A percentile compares a stretch with the other conserved stretches of the same genome.
These are phyloP conservation scores for Phaffomyces opuntiae DNA, from an alignment of 805 yeast genomes.

Conservation along the genomic window DNA sequence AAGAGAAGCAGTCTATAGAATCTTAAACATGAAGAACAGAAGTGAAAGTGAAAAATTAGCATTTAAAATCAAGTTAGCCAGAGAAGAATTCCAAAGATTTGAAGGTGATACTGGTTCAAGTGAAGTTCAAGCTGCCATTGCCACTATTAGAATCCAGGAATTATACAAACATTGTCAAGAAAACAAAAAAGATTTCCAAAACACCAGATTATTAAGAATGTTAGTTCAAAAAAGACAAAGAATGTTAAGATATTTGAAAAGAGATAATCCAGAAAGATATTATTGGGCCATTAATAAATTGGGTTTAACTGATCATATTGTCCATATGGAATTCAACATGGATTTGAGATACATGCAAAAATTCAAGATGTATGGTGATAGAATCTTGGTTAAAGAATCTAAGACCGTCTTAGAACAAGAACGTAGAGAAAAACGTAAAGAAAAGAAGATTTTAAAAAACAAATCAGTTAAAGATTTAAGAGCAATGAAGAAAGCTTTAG, in stretches of 20 bases:
- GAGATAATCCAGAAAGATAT: constrained; percentile 73
- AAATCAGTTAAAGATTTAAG: constrained; percentile 21
- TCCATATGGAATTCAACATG: constrained; percentile 75
- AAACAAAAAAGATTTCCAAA: constrained; percentile 65
- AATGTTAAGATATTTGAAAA: constrained; percentile 74
- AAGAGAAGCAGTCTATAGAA: constrained; percentile 62
- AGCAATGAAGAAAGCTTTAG: constrained; percentile 20
- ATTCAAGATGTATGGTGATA: constrained; percentile 71
- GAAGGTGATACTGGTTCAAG: constrained; percentile 93
- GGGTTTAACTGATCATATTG: constrained; percentile 77
- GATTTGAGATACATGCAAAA: constrained; percentile 73
- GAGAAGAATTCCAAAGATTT: constrained; percentile 70
- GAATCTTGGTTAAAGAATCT: constrained; percentile 51
- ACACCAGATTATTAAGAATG: constrained; percentile 67
- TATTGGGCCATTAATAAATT: constrained; percentile 80
- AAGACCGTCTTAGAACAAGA: constrained; percentile 40
- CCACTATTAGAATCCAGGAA: constrained; percentile 74
- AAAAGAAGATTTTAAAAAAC: constrained; percentile 32
- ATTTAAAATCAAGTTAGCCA: constrained; percentile 57
- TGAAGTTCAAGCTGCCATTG: constrained; percentile 91
- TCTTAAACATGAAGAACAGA: constrained; percentile 69
- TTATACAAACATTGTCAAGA: constrained; percentile 66
- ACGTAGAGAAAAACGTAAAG: constrained; percentile 40
- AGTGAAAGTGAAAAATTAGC: constrained; percentile 49
- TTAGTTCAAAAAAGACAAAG: constrained; percentile 86